Evolutionary conservation across 2,329 filamentous ascomycete genomes (phyloP), one percentile per base, ranked within the genome.

Genomic region (Talaromyces sp.): DNA sequence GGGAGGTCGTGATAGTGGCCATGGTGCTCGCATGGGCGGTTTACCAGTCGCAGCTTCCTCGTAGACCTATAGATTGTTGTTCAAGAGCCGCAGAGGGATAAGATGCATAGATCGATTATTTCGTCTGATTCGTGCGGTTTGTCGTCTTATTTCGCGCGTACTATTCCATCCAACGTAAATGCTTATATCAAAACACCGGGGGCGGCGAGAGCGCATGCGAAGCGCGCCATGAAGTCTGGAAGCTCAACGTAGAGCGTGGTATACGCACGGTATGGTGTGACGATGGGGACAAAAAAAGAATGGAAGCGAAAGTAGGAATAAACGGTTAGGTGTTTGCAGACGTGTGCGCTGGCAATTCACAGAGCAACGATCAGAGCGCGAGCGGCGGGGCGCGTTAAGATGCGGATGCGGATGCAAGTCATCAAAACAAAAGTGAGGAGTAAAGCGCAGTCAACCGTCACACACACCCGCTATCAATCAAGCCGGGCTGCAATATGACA

Each of bases 1-100:
- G 84, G 77, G 91, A 88, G 67, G 88, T 86, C 69, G 86, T 89
- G 75, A 93, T 84, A 79, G 89, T 86, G 80, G 93, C 90, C 92
- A 96, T 96, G 78, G 78, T 82, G 65, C 57, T 41, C 61, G 19
- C 49, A 52, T 29, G 24, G 8, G 43, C 19, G 14, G 27, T n/a
- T 29, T 29, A 29, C 53, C 50, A 46, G 38, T 59, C 57, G 62
- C 60, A 38, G 51, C 57, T 63, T 63, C 62, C 60, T 51, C 26
- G 41, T 19, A 17, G 26, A 21, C 4, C 14, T 10, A 55, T 27
- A 10, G 26, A 55, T 7, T 55, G 29, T 31, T 21, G 53, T 13
- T 52, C 24, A 17, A n/a, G 13, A 29, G 13, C 24, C 24, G 19
- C 24, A 3, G 13, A 17, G 14, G 26, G 27, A 4, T 14, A 24